Base-by-base conservation (phyloP, 1,284 basidiomycete genomes). In the Boletus calvinii region DNA sequence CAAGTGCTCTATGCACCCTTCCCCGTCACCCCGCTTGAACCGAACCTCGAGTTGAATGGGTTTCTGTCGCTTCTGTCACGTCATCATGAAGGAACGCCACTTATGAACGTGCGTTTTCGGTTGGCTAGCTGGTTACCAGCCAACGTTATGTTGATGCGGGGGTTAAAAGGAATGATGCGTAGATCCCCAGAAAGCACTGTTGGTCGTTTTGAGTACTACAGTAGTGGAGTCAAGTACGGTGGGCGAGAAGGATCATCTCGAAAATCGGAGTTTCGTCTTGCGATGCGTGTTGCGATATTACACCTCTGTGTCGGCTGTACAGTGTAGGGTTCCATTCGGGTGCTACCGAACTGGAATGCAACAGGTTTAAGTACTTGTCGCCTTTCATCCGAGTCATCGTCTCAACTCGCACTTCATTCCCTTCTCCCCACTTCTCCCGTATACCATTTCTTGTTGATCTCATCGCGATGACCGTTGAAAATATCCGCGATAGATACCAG, bases 401-500 rank as follows among this genome's bases (percentile, higher is more conserved):
- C 11, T n/a, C n/a, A n/a, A n/a, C n/a, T n/a, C n/a, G n/a, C n/a
- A n/a, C n/a, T 32, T 13, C 48, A 29, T 45, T 31, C 47, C 48
- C 18, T 46, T 48, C 37, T 53, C 17, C 38, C 39, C 30, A 40
- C 35, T 12, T 45, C 31, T 50, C 32, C 38, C 53, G 39, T 58
- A 68, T 36, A 50, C 35, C 42, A 39, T 40, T 29, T 32, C 12
- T 50, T 34, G 22, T 20, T 34, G 13, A 46, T 42, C 67, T 41
- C 34, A 44, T 37, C 48, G 22, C 44, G 18, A 81, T 84, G 79
- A 65, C 77, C 53, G 69, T 74, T 64, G 75, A 80, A 65, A 62
- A 71, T 55, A 77, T 82, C 62, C 79, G 74, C 61, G 62, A 77
- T 57, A 78, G 78, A 58, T 96, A 91, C 74, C 77, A 87, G 56